Evolutionary conservation across 1,284 basidiomycete genomes (phyloP), one percentile per base, ranked within the genome.

Genomic region (Apiotrichum montevideense): DNA sequence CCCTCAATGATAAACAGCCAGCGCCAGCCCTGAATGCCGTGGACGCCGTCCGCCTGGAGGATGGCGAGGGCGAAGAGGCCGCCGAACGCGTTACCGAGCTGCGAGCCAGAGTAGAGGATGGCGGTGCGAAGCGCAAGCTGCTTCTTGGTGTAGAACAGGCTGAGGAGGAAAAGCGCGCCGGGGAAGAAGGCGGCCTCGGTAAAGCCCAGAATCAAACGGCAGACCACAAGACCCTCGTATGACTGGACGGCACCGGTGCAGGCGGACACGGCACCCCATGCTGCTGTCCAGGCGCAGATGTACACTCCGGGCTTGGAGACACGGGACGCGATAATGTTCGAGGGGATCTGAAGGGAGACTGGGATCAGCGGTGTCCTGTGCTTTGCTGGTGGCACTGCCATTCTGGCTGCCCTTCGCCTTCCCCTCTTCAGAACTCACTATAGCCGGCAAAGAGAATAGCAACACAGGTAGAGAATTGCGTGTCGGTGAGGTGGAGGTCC

Each of bases 291-390:
- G 14, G 39, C 2, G 40, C 64, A 66, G 42, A 71, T 66, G 59
- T 73, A 74, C 14, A 70, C 42, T 15, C 64, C 66, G 13, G 72
- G 72, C 55, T 65, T 58, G 21, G 55, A 15, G 47, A 70, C 56
- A 4, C 57, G 52, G 7, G 66, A 61, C 35, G 70, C 67, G 39
- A 74, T 42, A 39, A 70, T 67, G 52, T 75, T 74, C 52, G 68
- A 70, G 0, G 72, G 74, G 57, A 78, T 68, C 57, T 75, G 74
- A 51, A 75, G 54, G 6, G 60, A 56, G 44, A 70, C 66, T 14
- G 59, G 46, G 34, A 57, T 32, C 13, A 60, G 44, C 61, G 7
- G 37, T 39, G 37, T 39, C 13, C 37, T 13, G 21, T 21, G 21
- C 21, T 21, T 21, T 21, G 21, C 21, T 21, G 21, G 21, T 21